Evolutionary conservation across 148 eudicot genomes (phyloP).

Genomic region (Gaultheria prostrata): DNA sequence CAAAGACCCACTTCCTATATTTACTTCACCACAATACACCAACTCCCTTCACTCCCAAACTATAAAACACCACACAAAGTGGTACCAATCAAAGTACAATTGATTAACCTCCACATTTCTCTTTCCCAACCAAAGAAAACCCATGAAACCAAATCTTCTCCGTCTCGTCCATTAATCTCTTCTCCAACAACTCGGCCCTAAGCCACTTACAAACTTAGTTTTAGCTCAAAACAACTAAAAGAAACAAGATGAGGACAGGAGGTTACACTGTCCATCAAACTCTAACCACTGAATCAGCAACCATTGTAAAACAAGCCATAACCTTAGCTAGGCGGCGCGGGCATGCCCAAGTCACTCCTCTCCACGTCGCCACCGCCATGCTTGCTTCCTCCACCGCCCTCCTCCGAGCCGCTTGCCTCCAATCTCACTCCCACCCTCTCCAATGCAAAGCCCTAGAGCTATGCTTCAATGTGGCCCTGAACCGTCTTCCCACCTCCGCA

Average conservation of each 20-base stretch:
- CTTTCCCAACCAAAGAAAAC: slow-evolving; percentile 14
- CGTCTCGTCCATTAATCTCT: slow-evolving; percentile 5
- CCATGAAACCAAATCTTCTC: slow-evolving; percentile 5
- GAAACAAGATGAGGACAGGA: slow-evolving; percentile 58
- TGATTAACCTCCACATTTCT: slow-evolving; percentile 9
- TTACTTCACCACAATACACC: slow-evolving; percentile 15
- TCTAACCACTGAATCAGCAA: slow-evolving; percentile 62
- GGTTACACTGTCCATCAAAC: slow-evolving; percentile 68
- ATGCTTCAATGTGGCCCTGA: slow-evolving; percentile 40
- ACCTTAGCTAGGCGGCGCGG: slow-evolving; percentile 71
- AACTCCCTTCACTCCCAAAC: slow-evolving; percentile 17
- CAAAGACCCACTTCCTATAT: slow-evolving; percentile 37
- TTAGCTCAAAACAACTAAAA: background rate
- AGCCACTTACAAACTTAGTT: background rate
- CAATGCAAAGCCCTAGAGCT: slow-evolving; percentile 44
- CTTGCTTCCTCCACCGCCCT: slow-evolving; percentile 58
- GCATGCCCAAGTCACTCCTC: slow-evolving; percentile 88
- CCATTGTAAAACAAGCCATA: slow-evolving; percentile 72
- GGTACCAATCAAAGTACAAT: background rate
- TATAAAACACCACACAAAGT: background rate
- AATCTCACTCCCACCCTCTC: slow-evolving; percentile 47
- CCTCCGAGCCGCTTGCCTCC: slow-evolving; percentile 50
- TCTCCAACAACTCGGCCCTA: background rate
- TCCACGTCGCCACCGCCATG: slow-evolving; percentile 85
- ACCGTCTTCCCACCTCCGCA: slow-evolving; percentile 49